A percentile compares a stretch with the other conserved stretches of the same genome.
These are phyloP conservation scores for Fusarium kyushuense DNA, from an alignment of 2,329 filamentous ascomycete species.

Conservation along the genomic window DNA sequence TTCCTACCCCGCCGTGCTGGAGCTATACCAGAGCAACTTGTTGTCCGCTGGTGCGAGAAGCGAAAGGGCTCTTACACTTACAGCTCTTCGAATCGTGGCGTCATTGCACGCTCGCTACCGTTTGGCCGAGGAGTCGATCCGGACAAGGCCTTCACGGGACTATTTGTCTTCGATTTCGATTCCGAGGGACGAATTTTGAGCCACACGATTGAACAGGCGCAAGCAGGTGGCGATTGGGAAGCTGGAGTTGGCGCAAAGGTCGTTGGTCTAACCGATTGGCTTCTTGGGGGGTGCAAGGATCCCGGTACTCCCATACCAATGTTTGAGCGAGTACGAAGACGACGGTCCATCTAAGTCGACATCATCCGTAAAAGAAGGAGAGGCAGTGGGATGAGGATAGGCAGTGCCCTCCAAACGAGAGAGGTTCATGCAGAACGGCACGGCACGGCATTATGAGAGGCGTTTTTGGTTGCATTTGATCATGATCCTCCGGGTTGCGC, in stretches of 20 bases:
- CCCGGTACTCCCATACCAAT: slow-evolving; percentile 53
- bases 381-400: not conserved
- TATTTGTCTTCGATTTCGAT: slow-evolving; percentile 98
- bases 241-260: slow-evolving; percentile 83
- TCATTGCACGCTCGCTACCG: slow-evolving; percentile 59
- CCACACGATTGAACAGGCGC: slow-evolving; percentile 94
- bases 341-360: slow-evolving; percentile 32
- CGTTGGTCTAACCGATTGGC: slow-evolving; percentile 93
- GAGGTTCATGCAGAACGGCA: not conserved
- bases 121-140: slow-evolving; percentile 59
- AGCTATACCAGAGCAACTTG: slow-evolving; percentile 58
- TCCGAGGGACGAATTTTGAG: slow-evolving; percentile 83
- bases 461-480: slow-evolving; percentile 36
- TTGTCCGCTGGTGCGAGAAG: slow-evolving; percentile 84
- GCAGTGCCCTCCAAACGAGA: not conserved
- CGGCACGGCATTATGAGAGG: slow-evolving; percentile 30
- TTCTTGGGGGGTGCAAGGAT: slow-evolving; percentile 78
- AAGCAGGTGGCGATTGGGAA: slow-evolving; percentile 86
- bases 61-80: slow-evolving; percentile 64
- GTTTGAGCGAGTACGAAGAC: slow-evolving; percentile 51
- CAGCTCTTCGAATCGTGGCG: slow-evolving; percentile 48
- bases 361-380: not conserved
- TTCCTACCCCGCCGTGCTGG: slow-evolving; percentile 64
- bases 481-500: slow-evolving; percentile 14
- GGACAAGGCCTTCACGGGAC: slow-evolving; percentile 83